phyloP scores from a whole-genome alignment of 2,329 filamentous ascomycete species.

The Claviceps digitariae region DNA sequence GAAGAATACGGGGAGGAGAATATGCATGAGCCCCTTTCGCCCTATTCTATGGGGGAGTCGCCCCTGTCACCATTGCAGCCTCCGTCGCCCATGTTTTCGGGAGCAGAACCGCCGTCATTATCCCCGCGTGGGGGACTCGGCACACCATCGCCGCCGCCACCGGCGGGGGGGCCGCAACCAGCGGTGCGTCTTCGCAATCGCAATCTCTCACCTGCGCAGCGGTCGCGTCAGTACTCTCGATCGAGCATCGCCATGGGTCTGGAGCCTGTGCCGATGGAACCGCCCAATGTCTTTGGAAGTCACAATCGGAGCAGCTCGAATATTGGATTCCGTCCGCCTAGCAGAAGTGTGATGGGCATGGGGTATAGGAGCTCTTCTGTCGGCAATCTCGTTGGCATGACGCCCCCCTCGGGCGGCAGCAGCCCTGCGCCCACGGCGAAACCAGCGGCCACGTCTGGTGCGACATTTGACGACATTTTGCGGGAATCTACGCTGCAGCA shows the following conservation, averaged over 20 bases:
- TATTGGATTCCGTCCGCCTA: conserved; percentile 18
- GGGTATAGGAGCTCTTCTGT: conserved; percentile 21
- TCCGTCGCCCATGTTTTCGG: conserved; percentile 22
- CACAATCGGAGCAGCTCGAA: conserved; percentile 24
- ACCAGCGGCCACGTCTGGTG: conserved; percentile 16
- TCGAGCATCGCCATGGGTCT: conserved; percentile 31
- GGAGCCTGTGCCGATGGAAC: conserved; percentile 27
- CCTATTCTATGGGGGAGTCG: conserved; percentile 19
- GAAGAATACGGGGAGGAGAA: neutral
- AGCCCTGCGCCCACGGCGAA: conserved; percentile 10
- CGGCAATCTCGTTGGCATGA: conserved; percentile 21
- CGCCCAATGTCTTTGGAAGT: conserved; percentile 14
- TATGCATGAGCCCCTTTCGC: neutral
- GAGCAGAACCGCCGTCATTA: conserved; percentile 13
- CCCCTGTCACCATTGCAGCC: conserved; percentile 26
- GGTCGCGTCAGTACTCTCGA: conserved; percentile 21
- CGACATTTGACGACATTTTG: conserved; percentile 37
- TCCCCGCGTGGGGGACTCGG: conserved; percentile 9
- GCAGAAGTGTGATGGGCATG: conserved; percentile 13
- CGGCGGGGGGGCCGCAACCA: conserved; percentile 11
- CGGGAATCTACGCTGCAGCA: conserved; percentile 17
- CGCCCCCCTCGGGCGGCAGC: neutral
- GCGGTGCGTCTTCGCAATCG: conserved; percentile 25
- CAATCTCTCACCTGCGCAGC: conserved; percentile 23
- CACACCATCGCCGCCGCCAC: conserved; percentile 16